Percentiles rank a stretch among this genome's conserved stretches.
Conservation (phyloP, 768 basidiomycete genomes). For the Termitomyces heimii region DNA sequence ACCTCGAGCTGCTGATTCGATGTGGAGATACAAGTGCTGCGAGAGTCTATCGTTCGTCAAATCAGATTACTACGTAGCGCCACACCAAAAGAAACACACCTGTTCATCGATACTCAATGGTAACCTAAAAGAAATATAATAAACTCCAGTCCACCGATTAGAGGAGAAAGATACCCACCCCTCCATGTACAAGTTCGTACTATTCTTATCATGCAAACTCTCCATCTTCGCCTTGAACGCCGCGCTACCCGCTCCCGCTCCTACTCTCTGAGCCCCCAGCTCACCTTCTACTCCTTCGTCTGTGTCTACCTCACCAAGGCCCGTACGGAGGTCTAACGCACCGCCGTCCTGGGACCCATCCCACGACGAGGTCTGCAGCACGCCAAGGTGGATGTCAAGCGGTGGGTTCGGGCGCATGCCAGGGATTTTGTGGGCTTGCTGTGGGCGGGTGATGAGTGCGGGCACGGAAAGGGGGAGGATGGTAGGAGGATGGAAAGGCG, state of each 20-base stretch:
- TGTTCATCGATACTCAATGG: slow-evolving; percentile 66
- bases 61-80: not conserved
- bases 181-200: slow-evolving; percentile 81
- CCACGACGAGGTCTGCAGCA: slow-evolving; percentile 10
- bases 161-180: slow-evolving; percentile 31
- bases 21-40: slow-evolving; percentile 62
- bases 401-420: slow-evolving; percentile 37
- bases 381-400: not conserved
- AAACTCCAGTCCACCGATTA: not conserved
- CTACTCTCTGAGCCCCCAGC: not conserved
- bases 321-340: not conserved
- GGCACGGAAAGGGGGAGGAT: not conserved
- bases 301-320: not conserved
- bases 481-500: not conserved
- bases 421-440: slow-evolving; percentile 74
- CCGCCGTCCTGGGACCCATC: slow-evolving; percentile 12
- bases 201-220: slow-evolving; percentile 53
- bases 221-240: slow-evolving; percentile 81
- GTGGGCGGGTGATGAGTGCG: not conserved
- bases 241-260: slow-evolving; percentile 20
- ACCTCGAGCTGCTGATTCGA: slow-evolving; percentile 67
- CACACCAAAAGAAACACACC: slow-evolving; percentile 26
- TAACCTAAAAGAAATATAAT: slow-evolving; percentile 30
- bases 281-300: slow-evolving; percentile 13
- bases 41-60: slow-evolving; percentile 39